Percentiles rank a stretch among this genome's conserved stretches.
phyloP scores from a whole-genome alignment of 2,329 filamentous ascomycete genomes.

The Sphaerulina vaccinii region DNA sequence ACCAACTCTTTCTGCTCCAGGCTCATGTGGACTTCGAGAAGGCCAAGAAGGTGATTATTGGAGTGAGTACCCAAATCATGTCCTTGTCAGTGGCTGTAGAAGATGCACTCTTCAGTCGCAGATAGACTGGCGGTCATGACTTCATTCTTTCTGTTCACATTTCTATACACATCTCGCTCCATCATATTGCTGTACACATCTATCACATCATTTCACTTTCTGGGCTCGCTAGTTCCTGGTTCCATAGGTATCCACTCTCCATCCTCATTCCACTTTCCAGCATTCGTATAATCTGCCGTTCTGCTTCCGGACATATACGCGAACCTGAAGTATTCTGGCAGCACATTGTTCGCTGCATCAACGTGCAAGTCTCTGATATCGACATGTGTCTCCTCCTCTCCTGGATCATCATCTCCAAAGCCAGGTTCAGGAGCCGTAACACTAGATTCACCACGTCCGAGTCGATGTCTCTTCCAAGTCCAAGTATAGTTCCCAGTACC shows the following conservation, averaged over 20 bases:
- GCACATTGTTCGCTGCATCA: too few relatives aligned
- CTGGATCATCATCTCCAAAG: not conserved
- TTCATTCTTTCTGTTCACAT: not conserved
- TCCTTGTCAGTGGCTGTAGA: too few relatives aligned
- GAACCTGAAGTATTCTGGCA: slow-evolving; percentile 75
- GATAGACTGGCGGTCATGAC: not conserved
- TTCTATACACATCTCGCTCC: not conserved
- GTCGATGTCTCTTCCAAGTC: slow-evolving; percentile 37
- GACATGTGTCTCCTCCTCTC: slow-evolving; percentile 1
- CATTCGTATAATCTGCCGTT: slow-evolving; percentile 71
- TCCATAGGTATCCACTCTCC: slow-evolving; percentile 67
- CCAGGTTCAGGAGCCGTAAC: slow-evolving; percentile 1
- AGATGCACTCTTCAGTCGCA: too few relatives aligned
- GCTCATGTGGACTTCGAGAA: too few relatives aligned
- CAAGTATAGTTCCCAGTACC: slow-evolving; percentile 32
- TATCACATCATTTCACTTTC: not conserved
- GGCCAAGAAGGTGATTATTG: too few relatives aligned
- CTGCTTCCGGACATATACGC: slow-evolving; percentile 66
- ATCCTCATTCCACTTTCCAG: slow-evolving; percentile 65
- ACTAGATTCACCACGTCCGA: slow-evolving; percentile 13
- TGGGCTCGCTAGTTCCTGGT: slow-evolving; percentile 51
- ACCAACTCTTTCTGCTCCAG: too few relatives aligned
- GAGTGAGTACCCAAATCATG: too few relatives aligned
- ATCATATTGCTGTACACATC: not conserved
- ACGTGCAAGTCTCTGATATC: too few relatives aligned